A percentile compares a stretch with the other conserved stretches of the same genome.
These are phyloP conservation scores for Vanderwaltozyma verrucispora DNA, from an alignment of 805 yeast genomes.

Conservation along the genomic window DNA sequence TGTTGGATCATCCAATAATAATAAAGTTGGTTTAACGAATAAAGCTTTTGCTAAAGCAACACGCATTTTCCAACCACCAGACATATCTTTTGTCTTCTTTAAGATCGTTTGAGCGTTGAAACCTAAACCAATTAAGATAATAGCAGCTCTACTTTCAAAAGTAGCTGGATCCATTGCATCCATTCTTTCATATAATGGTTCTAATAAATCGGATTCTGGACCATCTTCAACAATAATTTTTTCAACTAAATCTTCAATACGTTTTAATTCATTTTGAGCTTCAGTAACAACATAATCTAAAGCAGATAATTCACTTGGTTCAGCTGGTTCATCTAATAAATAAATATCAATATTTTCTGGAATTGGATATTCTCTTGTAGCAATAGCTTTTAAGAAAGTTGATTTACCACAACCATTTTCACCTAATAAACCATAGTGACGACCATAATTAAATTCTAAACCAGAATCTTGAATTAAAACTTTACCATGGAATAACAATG, in stretches of 20 bases:
- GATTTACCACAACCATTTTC: conserved; percentile 99
- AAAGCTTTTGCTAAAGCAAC: conserved; percentile 96
- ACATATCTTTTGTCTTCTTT: conserved; percentile 96
- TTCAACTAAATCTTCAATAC: conserved; percentile 86
- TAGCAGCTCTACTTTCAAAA: conserved; percentile 92
- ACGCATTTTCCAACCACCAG: conserved; percentile 99
- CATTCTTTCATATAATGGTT: conserved; percentile 86
- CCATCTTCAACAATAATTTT: conserved; percentile 83
- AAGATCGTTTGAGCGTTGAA: conserved; percentile 78
- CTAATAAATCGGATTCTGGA: conserved; percentile 81
- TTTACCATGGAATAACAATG: conserved; percentile 94
- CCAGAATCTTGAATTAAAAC: conserved; percentile 87
- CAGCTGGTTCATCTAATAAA: conserved; percentile 95
- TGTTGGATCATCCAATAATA: conserved; percentile 95
- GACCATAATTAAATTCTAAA: conserved; percentile 90
- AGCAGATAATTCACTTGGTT: conserved; percentile 83
- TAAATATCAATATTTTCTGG: conserved; percentile 89
- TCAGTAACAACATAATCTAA: conserved; percentile 94
- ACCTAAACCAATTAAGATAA: conserved; percentile 94
- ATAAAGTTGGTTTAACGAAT: conserved; percentile 93
- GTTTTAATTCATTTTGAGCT: conserved; percentile 86
- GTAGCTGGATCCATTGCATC: conserved; percentile 94
- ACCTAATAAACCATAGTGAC: conserved; percentile 95
- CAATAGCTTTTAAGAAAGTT: conserved; percentile 83
- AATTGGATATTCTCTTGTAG: conserved; percentile 92